Percentiles rank a stretch among this genome's conserved stretches.
phyloP scores from a whole-genome alignment of 2,329 filamentous ascomycete species.

The Fusarium equiseti region DNA sequence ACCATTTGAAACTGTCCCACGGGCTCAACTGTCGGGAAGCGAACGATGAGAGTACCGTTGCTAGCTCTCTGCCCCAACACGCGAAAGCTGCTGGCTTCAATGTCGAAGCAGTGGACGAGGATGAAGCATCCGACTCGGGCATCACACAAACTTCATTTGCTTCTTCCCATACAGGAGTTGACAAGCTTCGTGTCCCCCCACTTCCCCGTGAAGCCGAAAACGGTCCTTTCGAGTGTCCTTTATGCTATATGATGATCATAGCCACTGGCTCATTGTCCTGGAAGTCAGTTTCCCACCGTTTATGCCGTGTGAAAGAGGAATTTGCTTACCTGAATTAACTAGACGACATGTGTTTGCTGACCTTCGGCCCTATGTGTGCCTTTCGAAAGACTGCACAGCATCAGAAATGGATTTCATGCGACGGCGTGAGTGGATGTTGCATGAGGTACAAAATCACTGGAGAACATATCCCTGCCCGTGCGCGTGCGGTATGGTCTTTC shows the following conservation, averaged over 20 bases:
- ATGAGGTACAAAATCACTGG: not conserved
- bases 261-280: accelerated
- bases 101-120: not conserved
- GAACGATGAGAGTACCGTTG: not conserved
- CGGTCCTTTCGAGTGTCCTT: slow-evolving; percentile 13
- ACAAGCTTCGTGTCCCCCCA: accelerated
- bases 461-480: not conserved
- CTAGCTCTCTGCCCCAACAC: not conserved
- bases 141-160: slow-evolving; percentile 2
- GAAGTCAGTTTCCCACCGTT: accelerated
- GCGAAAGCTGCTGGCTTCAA: accelerated
- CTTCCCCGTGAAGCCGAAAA: not conserved
- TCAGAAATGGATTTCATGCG: not conserved
- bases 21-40: accelerated
- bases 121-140: not conserved
- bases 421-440: not conserved
- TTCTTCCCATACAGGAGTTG: not conserved
- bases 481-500: not conserved
- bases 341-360: not conserved
- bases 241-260: slow-evolving; percentile 12
- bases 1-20: not conserved
- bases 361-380: not conserved
- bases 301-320: not conserved
- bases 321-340: accelerated
- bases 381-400: not conserved